Evolutionary conservation across 441 rosid species (phyloP).

Genomic region (Kokia cookei): DNA sequence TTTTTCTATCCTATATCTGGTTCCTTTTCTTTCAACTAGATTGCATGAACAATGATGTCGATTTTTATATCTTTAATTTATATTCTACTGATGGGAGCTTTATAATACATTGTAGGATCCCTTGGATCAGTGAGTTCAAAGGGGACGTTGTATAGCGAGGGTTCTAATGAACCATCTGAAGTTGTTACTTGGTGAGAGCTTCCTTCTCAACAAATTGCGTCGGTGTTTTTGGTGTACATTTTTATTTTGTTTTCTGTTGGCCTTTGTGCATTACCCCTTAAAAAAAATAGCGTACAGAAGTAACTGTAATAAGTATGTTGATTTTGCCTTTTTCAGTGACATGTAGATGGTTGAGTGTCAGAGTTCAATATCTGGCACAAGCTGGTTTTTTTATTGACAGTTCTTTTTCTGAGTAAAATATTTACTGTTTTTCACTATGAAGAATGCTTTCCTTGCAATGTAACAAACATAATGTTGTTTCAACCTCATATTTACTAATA

Average conservation of each 20-base stretch:
- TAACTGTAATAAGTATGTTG: background rate
- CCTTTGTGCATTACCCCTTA: background rate
- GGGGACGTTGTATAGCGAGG: conserved; percentile 54
- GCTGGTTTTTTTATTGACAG: background rate
- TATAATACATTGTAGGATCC: conserved; percentile 44
- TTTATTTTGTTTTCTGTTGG: background rate
- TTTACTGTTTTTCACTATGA: background rate
- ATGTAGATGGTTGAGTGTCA: background rate
- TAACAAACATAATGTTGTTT: background rate
- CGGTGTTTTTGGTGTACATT: background rate
- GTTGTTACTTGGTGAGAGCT: conserved; percentile 65
- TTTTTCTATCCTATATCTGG: background rate
- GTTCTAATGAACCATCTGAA: conserved; percentile 28
- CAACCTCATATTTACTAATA: background rate
- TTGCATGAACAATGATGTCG: background rate
- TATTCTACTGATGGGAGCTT: background rate
- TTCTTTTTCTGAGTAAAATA: background rate
- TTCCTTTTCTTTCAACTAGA: background rate
- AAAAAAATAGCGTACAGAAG: background rate
- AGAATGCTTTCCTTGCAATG: background rate
- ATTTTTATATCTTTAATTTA: background rate
- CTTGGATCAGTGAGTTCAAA: conserved; percentile 74
- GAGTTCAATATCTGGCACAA: background rate
- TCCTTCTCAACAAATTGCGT: background rate
- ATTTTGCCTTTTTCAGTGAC: background rate